phyloP scores from a whole-genome alignment of 106 monocot species.

The Apostasia ramifera region DNA sequence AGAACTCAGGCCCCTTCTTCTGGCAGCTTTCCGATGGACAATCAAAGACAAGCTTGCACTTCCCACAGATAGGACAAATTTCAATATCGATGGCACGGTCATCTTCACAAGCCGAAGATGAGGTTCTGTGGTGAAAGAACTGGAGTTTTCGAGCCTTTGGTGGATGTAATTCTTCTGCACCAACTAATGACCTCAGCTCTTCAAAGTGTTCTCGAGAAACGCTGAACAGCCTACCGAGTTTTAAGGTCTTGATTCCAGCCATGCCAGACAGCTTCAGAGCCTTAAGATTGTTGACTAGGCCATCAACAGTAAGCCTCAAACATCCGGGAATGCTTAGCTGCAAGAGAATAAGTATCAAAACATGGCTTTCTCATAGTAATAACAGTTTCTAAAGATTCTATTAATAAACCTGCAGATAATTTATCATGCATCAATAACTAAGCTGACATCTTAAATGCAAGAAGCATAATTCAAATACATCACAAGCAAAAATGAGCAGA shows the following conservation, averaged over 20 bases:
- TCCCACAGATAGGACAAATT: slow-evolving; percentile 38
- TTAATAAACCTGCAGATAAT: too few species aligned
- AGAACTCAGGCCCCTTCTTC: slow-evolving; percentile 4
- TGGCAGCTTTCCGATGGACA: slow-evolving; percentile 41
- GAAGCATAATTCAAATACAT: too few species aligned
- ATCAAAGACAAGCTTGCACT: slow-evolving; percentile 38
- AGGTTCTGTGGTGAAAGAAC: slow-evolving; percentile 27
- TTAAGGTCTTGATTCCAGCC: slow-evolving; percentile 25
- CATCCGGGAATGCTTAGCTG: slow-evolving; percentile 43
- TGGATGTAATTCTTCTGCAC: slow-evolving; percentile 9
- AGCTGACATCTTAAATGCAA: too few species aligned
- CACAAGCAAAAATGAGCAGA: too few species aligned
- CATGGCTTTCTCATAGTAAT: too few species aligned
- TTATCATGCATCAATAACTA: too few species aligned
- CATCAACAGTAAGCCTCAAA: slow-evolving; percentile 24
- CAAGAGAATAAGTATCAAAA: neutral
- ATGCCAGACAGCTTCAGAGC: slow-evolving; percentile 13
- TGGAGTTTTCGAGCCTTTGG: slow-evolving; percentile 2
- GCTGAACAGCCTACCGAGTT: slow-evolving; percentile 26
- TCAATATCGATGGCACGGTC: slow-evolving; percentile 46
- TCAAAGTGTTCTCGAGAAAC: slow-evolving; percentile 26
- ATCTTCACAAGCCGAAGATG: slow-evolving; percentile 21
- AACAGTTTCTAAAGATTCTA: too few species aligned
- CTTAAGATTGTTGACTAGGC: slow-evolving; percentile 31
- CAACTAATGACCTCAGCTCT: slow-evolving; percentile 20